Conservation (phyloP, 2,329 filamentous ascomycete species). For the Zymoseptoria pseudotritici region DNA sequence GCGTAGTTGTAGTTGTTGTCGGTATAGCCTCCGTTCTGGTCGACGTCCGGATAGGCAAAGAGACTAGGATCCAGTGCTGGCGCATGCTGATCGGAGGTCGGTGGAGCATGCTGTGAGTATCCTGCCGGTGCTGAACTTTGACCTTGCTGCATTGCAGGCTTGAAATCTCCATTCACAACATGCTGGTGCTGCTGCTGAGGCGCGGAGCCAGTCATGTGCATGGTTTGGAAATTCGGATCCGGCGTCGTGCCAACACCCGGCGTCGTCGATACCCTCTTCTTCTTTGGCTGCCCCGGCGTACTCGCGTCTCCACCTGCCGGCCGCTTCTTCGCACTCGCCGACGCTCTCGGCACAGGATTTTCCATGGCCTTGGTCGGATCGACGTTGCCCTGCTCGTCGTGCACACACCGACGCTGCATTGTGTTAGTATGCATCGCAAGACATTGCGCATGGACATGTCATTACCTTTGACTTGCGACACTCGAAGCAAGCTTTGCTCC, state of each 20-base stretch:
- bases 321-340: constrained; percentile 49
- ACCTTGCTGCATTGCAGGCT: background rate
- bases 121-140: constrained; percentile 6
- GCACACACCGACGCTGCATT: constrained; percentile 55
- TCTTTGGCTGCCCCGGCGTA: constrained; percentile 13
- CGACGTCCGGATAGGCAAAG: constrained; percentile 8
- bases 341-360: constrained; percentile 51
- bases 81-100: constrained; percentile 6
- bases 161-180: constrained; percentile 5
- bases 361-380: constrained; percentile 58
- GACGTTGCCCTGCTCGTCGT: constrained; percentile 57
- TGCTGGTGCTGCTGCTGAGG: background rate
- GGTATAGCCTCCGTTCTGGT: constrained; percentile 3
- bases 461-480: constrained; percentile 61
- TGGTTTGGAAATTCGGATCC: background rate
- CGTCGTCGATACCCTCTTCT: background rate
- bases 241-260: background rate
- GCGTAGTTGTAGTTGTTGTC: constrained; percentile 20
- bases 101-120: constrained; percentile 5
- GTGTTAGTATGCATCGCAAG: background rate
- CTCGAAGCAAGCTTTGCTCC: constrained; percentile 58
- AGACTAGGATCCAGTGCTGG: constrained; percentile 17
- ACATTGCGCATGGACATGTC: constrained; percentile 19
- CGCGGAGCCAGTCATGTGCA: background rate
- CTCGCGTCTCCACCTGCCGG: constrained; percentile 31